These are phyloP conservation scores for Pythium phragmitis DNA, from an alignment of 352 stramenopile species.

Conservation along the genomic window DNA sequence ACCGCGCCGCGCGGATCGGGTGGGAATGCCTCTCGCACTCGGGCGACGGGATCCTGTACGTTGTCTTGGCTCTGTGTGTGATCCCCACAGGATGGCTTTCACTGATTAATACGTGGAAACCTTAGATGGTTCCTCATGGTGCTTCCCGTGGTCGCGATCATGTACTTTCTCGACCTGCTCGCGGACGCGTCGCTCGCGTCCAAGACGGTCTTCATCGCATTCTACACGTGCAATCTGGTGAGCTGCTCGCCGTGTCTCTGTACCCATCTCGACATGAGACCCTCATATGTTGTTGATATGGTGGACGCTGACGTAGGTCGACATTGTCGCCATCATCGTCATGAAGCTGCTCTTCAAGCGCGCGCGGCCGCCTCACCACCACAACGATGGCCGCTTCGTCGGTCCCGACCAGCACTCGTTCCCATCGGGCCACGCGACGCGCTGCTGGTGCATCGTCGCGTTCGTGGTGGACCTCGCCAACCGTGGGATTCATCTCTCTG, in stretches of 20 bases:
- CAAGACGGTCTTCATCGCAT: constrained; percentile 33
- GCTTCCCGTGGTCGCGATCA: constrained; percentile 37
- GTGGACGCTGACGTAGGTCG: constrained; percentile 32
- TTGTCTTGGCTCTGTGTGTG: neutral
- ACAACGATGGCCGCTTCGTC: constrained; percentile 70
- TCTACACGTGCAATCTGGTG: constrained; percentile 56
- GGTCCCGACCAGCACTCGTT: constrained; percentile 86
- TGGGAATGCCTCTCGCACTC: constrained; percentile 83
- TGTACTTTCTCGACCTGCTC: constrained; percentile 37
- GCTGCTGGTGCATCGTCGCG: constrained; percentile 67
- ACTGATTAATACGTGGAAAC: neutral
- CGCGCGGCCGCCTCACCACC: constrained; percentile 69
- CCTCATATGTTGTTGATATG: neutral
- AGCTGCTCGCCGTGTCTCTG: neutral
- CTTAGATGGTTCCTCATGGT: constrained; percentile 59
- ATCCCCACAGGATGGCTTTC: neutral
- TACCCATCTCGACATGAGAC: too few species aligned
- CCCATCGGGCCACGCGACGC: constrained; percentile 79
- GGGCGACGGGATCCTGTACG: constrained; percentile 82
- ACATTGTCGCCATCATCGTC: constrained; percentile 78
- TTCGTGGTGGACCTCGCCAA: constrained; percentile 57
- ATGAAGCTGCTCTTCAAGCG: constrained; percentile 78
- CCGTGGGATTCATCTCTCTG: constrained; percentile 19
- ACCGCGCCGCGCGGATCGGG: constrained; percentile 41
- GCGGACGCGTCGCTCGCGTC: constrained; percentile 29